Conservation (phyloP, 2,329 filamentous ascomycete genomes). For the Aspergillus quadricinctus region DNA sequence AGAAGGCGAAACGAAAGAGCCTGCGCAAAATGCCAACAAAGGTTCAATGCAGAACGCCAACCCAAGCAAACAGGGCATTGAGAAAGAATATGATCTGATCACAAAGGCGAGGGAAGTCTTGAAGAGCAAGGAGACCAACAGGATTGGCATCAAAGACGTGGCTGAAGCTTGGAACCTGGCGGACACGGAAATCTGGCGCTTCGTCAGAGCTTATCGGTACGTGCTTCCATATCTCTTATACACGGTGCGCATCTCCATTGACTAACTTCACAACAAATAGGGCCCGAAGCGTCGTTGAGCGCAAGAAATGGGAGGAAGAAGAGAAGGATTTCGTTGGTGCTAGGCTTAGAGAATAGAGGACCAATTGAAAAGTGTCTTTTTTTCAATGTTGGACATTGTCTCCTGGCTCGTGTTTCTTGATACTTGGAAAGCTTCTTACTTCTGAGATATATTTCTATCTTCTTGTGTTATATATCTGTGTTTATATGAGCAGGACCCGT, state of each 20-base stretch:
- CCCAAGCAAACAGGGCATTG: conserved; percentile 35
- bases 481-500: not conserved
- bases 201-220: conserved; percentile 54
- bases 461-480: not conserved
- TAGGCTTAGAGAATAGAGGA: conserved; percentile 18
- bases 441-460: not conserved
- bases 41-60: conserved; percentile 34
- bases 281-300: conserved; percentile 53
- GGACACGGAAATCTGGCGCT: conserved; percentile 62
- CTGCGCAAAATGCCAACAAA: conserved; percentile 33
- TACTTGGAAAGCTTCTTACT: not conserved
- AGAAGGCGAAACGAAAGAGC: conserved; percentile 29
- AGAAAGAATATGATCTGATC: conserved; percentile 45
- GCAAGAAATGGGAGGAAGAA: conserved; percentile 57
- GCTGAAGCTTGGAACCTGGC: conserved; percentile 55
- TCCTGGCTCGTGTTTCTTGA: not conserved
- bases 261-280: conserved; percentile 20
- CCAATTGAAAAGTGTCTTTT: not conserved
- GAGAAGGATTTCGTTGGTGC: conserved; percentile 53
- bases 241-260: not conserved
- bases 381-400: not conserved
- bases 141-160: conserved; percentile 40
- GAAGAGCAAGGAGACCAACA: conserved; percentile 34
- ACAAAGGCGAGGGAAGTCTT: conserved; percentile 48
- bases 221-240: conserved; percentile 7